Percentiles rank a stretch among this genome's conserved stretches.
Conservation (phyloP, 306 rosid species). For the Glycyrrhiza uralensis region DNA sequence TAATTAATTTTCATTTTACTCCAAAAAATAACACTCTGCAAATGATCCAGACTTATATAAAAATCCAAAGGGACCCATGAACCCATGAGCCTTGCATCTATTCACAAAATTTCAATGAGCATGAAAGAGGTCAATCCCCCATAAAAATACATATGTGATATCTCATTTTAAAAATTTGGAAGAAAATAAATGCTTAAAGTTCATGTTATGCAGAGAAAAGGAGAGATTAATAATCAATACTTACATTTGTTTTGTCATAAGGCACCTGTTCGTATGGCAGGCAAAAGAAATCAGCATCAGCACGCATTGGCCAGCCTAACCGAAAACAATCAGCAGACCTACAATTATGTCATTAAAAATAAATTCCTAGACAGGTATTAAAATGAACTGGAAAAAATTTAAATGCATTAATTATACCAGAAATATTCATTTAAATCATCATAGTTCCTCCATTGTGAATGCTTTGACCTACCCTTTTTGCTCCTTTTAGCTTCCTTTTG, state of each 20-base stretch:
- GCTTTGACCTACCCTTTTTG: constrained; percentile 87
- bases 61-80: neutral
- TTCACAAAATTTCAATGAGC: neutral
- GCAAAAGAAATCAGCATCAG: constrained; percentile 85
- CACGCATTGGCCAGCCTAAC: constrained; percentile 98
- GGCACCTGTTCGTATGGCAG: constrained; percentile 2
- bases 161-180: neutral
- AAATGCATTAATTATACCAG: constrained; percentile 52
- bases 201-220: neutral
- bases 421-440: constrained; percentile 95
- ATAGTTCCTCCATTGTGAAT: constrained; percentile 96
- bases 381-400: neutral
- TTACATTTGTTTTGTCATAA: constrained; percentile 60
- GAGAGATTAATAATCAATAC: constrained; percentile 14
- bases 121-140: neutral
- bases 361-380: constrained; percentile 10
- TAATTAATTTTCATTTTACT: neutral
- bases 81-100: neutral
- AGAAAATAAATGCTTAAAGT: neutral
- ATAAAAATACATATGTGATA: neutral
- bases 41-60: neutral
- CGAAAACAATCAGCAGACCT: constrained; percentile 99
- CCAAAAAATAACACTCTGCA: neutral
- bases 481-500: constrained; percentile 76
- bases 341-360: constrained; percentile 26